Evolutionary conservation across 495 filamentous ascomycete species (phyloP), one percentile per base, ranked within the genome.

Genomic region (Aspergillus coremiiformis): DNA sequence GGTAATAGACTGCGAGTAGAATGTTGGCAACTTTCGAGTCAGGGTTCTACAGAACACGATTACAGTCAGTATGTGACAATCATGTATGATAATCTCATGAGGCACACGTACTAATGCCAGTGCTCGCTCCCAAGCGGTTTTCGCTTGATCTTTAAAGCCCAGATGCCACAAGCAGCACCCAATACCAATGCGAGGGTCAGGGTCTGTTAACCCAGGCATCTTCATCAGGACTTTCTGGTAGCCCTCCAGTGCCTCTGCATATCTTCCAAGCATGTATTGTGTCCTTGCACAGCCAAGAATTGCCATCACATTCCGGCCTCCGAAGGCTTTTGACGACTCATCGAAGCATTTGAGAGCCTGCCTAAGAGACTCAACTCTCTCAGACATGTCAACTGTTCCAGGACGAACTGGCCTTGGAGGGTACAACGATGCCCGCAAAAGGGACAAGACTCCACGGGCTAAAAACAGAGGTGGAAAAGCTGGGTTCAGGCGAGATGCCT

Each of bases 121-220:
- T 12, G 86, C 79, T 55, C 93, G 78, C 63, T 95, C 87, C 92
- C 92, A 98, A 6, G 93, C 90, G 21, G 71, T 68, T 60, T 86
- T 89, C 11, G 94, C 94, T 58, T 95, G 87, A 23, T 96, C 90
- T 66, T 95, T 96, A 74, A 84, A 86, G 17, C 89, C 90, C 11
- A 97, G 76, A 62, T 92, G 88, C 93, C 93, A 98, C 53, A 92
- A 83, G 66, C 93, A 97, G 66, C 90, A 91, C 19, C 93, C 93
- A 57, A 98, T 85, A 41, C 93, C 93, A 55, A 98, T 90, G 47
- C 93, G 77, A 57, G 93, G 94, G 66, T 98, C 93, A 4, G 93
- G 93, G 60, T 98, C 94, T n/a, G 84, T 80, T 47, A 97, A 73
- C 51, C 89, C 84, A 10, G 93, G 93, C 75, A 88, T 85, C 67